phyloP scores from a whole-genome alignment of 2,329 filamentous ascomycete genomes.

The Myriosclerotinia scirpicola region DNA sequence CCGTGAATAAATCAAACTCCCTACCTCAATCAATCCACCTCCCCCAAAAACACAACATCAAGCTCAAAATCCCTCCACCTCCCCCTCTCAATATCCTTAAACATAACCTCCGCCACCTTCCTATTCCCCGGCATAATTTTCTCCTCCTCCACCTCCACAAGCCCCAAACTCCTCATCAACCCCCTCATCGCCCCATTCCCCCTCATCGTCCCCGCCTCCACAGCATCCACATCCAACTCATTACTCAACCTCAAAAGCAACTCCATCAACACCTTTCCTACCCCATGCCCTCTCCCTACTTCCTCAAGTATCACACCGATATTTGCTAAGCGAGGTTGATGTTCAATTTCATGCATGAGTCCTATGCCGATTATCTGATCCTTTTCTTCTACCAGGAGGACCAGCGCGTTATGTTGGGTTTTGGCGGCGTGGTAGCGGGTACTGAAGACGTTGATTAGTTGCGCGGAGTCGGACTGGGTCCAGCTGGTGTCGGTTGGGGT shows the following conservation, averaged over 20 bases:
- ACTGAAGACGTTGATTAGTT: neutral
- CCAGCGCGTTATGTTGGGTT: neutral
- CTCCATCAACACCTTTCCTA: neutral
- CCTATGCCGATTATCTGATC: neutral
- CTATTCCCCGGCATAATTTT: neutral
- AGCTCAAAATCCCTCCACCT: constrained; percentile 14
- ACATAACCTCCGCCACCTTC: constrained; percentile 2
- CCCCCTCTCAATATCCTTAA: neutral
- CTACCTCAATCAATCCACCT: neutral
- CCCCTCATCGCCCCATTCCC: constrained; percentile 27
- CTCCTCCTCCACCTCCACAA: constrained; percentile 27
- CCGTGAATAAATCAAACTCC: neutral
- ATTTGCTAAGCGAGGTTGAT: neutral
- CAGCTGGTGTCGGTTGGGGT: neutral
- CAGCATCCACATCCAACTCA: constrained; percentile 25
- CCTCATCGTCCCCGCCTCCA: constrained; percentile 28
- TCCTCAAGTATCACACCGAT: constrained; percentile 10
- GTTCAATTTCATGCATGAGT: neutral
- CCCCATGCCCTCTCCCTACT: neutral
- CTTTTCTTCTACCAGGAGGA: neutral
- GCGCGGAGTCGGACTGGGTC: neutral
- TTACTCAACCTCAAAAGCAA: constrained; percentile 27
- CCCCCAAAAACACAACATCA: neutral
- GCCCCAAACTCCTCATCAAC: constrained; percentile 26
- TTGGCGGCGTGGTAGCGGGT: neutral